phyloP scores from a whole-genome alignment of 2,329 filamentous ascomycete species.

The Botrytis sinoallii region DNA sequence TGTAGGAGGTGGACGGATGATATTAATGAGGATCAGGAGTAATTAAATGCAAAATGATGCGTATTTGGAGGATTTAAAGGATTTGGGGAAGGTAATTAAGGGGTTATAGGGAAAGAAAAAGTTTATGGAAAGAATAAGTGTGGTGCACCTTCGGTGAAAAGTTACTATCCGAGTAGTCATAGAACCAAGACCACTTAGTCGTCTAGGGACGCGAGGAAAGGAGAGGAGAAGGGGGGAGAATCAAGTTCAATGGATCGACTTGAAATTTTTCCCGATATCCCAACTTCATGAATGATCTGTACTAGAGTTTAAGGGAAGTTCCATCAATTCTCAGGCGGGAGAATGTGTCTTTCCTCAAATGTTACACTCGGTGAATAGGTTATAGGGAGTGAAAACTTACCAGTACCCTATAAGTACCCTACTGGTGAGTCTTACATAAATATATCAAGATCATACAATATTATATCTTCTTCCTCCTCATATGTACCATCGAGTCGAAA shows the following conservation, averaged over 20 bases:
- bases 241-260: not conserved
- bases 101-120: not conserved
- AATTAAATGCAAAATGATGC: not conserved
- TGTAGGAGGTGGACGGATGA: not conserved
- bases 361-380: not conserved
- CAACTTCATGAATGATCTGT: not conserved
- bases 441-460: not conserved
- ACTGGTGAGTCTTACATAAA: not conserved
- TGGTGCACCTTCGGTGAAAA: not conserved
- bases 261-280: not conserved
- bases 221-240: not conserved
- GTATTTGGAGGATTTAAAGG: not conserved
- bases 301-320: not conserved
- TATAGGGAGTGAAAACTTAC: not conserved
- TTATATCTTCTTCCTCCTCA: not conserved
- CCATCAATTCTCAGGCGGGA: not conserved
- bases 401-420: fast-evolving
- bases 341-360: not conserved
- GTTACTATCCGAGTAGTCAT: not conserved
- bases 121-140: not conserved
- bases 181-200: not conserved
- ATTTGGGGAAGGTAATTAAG: not conserved
- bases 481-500: not conserved
- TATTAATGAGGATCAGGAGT: not conserved
- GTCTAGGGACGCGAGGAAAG: not conserved